Evolutionary conservation across 305 asterid genomes (phyloP).

Genomic region (Fraxinus dipetala): DNA sequence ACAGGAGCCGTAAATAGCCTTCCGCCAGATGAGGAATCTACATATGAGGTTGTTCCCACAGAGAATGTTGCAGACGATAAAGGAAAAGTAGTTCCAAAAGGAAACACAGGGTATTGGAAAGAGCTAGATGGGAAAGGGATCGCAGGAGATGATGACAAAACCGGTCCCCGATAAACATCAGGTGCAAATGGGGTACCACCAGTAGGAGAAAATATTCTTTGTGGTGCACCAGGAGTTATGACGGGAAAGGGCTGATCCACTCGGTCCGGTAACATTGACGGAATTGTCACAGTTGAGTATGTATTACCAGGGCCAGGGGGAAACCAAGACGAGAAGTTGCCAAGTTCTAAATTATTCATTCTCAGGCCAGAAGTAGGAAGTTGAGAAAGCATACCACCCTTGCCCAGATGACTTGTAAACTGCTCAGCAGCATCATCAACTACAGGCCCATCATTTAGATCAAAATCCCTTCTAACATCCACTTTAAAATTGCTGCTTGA

Average conservation of each 20-base stretch:
- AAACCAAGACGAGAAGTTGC: conserved; percentile 47
- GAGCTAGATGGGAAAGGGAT: conserved; percentile 44
- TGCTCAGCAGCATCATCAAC: conserved; percentile 29
- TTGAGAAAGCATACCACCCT: conserved; percentile 20
- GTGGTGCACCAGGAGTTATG: conserved; percentile 40
- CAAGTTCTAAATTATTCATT: conserved; percentile 30
- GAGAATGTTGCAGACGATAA: conserved; percentile 45
- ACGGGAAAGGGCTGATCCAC: conserved; percentile 42
- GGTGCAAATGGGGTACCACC: conserved; percentile 33
- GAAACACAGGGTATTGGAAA: conserved; percentile 44
- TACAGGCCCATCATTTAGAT: conserved; percentile 41
- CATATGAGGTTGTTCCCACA: conserved; percentile 40
- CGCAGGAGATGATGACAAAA: conserved; percentile 56
- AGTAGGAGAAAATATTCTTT: conserved; percentile 38
- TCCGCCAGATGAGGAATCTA: conserved; percentile 46
- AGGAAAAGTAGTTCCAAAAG: conserved; percentile 46
- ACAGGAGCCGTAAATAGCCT: conserved; percentile 38
- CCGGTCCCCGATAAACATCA: conserved; percentile 48
- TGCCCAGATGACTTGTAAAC: conserved; percentile 24
- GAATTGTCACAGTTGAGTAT: conserved; percentile 42
- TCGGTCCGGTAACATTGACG: conserved; percentile 44
- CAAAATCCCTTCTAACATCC: conserved; percentile 34
- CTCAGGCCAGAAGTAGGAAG: conserved; percentile 27
- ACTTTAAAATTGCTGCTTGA: conserved; percentile 21
- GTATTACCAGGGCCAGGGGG: conserved; percentile 35